Base-by-base conservation (phyloP, 1,284 basidiomycete species). In the Apiotrichum porosum region DNA sequence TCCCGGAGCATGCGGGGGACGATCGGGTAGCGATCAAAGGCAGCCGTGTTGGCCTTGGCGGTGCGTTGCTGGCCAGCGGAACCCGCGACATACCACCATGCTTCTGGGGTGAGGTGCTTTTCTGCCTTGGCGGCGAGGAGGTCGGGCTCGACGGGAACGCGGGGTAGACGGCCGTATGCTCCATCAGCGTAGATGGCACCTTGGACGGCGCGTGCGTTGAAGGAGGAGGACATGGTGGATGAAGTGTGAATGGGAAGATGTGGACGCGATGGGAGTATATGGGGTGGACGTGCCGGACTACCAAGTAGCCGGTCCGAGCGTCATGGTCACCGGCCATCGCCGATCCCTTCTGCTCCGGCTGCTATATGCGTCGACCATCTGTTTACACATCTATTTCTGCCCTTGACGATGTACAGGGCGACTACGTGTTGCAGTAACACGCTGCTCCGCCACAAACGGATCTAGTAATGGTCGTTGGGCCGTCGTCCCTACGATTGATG, bases 1-100 rank as follows among this genome's bases (percentile, higher is more conserved):
- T 87, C 76, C n/a, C 81, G 80, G 37, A 89, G 77, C 84, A 89
- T 84, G 5, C 84, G 80, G 3, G 88, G 87, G 17, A 82, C 68
- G 56, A 82, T 81, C 26, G 40, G 51, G 47, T 52, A 52, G 8
- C 51, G 51, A 35, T 24, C 23, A 22, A 52, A 52, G 3, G 43
- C 51, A n/a, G 39, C 32, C 34, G 41, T 37, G 47, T 52, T 52
- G 8, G 43, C 51, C 18, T 38, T 32, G 47, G 36, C 42, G 19
- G 51, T 52, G 9, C 51, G 38, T 35, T 52, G 47, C 39, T 49
- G 49, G n/a, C 54, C 52, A 17, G 51, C 57, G 13, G 44, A 45
- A 10, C 52, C 51, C 3, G 43, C 48, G n/a, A 56, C 50, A 33
- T 56, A 56, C 19, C 48, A 44, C 28, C 33, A 48, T 18, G 47